phyloP scores from a whole-genome alignment of 768 basidiomycete genomes.

The Trametes cubensis region DNA sequence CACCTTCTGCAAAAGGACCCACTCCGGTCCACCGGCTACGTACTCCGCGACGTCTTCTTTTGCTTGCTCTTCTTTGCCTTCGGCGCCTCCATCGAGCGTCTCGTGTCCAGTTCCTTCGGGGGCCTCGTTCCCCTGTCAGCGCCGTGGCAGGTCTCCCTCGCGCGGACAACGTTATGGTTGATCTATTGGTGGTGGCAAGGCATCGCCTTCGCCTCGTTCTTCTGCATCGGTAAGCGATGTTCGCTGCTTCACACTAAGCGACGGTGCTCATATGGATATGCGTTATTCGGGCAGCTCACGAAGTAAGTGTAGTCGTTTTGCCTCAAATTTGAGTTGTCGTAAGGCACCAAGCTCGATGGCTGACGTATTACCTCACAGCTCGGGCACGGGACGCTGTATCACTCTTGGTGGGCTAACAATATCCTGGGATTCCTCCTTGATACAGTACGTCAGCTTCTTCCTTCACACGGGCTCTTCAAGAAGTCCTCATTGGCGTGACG shows the following conservation, averaged over 20 bases:
- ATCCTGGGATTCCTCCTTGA: constrained; percentile 34
- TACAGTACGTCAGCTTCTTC: constrained; percentile 22
- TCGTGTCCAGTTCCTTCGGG: constrained; percentile 43
- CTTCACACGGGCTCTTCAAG: not conserved
- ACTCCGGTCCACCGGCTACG: constrained; percentile 43
- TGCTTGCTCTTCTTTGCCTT: constrained; percentile 46
- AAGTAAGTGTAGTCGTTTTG: constrained; percentile 24
- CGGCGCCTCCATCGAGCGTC: constrained; percentile 46
- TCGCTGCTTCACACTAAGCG: not conserved
- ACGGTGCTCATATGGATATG: not conserved
- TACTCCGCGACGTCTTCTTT: constrained; percentile 49
- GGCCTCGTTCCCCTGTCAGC: constrained; percentile 38
- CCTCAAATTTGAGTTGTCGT: constrained; percentile 3
- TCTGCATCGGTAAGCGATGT: constrained; percentile 48
- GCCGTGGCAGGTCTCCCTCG: constrained; percentile 35
- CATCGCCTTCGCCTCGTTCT: constrained; percentile 53
- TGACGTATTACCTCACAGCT: constrained; percentile 25
- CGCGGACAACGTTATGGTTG: constrained; percentile 46
- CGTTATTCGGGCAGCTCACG: constrained; percentile 21
- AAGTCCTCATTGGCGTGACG: constrained; percentile 1
- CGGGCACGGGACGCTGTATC: constrained; percentile 34
- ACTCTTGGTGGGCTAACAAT: constrained; percentile 32
- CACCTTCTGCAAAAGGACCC: constrained; percentile 50
- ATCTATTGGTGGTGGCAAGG: constrained; percentile 56
- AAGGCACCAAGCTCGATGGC: constrained; percentile 10